A percentile compares a stretch with the other conserved stretches of the same genome.
Evolutionary conservation across 768 basidiomycete genomes (phyloP).

Genomic region (Hortiboletus flavorubellus): DNA sequence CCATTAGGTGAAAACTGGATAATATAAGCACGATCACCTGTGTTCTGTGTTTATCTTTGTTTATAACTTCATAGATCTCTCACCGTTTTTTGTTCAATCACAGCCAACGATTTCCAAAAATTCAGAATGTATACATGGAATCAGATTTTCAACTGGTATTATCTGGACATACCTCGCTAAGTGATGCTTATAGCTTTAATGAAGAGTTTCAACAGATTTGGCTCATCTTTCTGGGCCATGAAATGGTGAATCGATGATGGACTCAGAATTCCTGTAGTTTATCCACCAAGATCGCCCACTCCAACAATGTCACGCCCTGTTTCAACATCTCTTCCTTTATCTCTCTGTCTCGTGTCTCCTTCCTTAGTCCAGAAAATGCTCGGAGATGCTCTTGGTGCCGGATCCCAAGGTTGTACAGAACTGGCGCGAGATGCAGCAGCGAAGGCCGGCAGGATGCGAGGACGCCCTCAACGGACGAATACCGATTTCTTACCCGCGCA

Average conservation of each 20-base stretch:
- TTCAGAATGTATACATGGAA: neutral
- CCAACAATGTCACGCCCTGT: slow-evolving; percentile 66
- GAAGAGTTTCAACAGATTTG: neutral
- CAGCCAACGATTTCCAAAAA: neutral
- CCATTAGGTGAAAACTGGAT: neutral
- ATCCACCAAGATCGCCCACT: slow-evolving; percentile 78
- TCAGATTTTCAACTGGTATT: neutral
- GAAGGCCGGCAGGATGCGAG: slow-evolving; percentile 64
- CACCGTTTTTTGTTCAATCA: neutral
- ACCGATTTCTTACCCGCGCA: slow-evolving; percentile 19
- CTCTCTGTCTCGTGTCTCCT: slow-evolving; percentile 63
- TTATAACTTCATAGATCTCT: no score
- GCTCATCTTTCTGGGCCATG: neutral
- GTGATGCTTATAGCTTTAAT: neutral
- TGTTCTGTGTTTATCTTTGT: no score
- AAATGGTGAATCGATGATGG: neutral
- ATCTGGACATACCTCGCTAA: neutral
- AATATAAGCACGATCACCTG: neutral
- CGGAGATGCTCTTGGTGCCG: slow-evolving; percentile 56
- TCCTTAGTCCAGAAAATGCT: slow-evolving; percentile 57
- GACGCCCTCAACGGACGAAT: slow-evolving; percentile 47
- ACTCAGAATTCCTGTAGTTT: slow-evolving; percentile 43
- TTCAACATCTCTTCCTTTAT: slow-evolving; percentile 67
- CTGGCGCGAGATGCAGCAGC: slow-evolving; percentile 57
- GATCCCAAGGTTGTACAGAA: slow-evolving; percentile 58